These are phyloP conservation scores for Thermoascus crustaceus DNA, from an alignment of 2,329 filamentous ascomycete species.

Conservation along the genomic window DNA sequence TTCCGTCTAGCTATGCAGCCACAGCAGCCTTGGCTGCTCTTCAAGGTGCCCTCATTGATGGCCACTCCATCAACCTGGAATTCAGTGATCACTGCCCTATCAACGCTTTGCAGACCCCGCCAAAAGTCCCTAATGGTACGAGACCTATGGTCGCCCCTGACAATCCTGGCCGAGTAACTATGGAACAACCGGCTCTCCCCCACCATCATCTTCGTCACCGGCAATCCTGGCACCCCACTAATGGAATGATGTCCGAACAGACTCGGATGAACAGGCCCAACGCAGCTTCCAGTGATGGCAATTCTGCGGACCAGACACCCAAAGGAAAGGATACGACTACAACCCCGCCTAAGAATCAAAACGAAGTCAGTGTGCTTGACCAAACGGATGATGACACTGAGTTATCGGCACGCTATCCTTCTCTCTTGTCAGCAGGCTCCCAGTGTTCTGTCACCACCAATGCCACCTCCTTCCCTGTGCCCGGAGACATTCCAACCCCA, in stretches of 20 bases:
- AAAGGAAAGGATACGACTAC: neutral
- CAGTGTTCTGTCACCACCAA: slow-evolving; percentile 4
- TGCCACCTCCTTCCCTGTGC: slow-evolving; percentile 5
- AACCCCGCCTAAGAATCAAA: neutral
- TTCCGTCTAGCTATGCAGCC: slow-evolving; percentile 27
- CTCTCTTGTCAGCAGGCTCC: slow-evolving; percentile 18
- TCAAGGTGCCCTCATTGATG: slow-evolving; percentile 30
- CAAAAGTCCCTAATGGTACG: neutral
- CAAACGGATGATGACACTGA: slow-evolving; percentile 22
- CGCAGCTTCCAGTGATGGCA: neutral
- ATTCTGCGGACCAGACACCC: neutral
- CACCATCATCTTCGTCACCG: slow-evolving; percentile 3
- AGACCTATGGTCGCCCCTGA: slow-evolving; percentile 5
- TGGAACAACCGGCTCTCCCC: too few relatives aligned
- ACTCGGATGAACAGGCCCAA: too few relatives aligned
- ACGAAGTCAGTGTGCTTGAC: slow-evolving; percentile 19
- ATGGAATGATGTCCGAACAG: slow-evolving; percentile 2
- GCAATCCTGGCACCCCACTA: slow-evolving; percentile 6
- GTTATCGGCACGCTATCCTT: slow-evolving; percentile 27
- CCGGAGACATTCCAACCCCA: slow-evolving; percentile 15
- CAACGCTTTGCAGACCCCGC: slow-evolving; percentile 5
- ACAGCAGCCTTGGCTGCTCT: slow-evolving; percentile 28
- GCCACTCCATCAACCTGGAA: slow-evolving; percentile 34
- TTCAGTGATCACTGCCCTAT: slow-evolving; percentile 25
- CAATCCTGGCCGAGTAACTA: too few relatives aligned